Conservation (phyloP, 345 rosid genomes). For the Gossypium australe region DNA sequence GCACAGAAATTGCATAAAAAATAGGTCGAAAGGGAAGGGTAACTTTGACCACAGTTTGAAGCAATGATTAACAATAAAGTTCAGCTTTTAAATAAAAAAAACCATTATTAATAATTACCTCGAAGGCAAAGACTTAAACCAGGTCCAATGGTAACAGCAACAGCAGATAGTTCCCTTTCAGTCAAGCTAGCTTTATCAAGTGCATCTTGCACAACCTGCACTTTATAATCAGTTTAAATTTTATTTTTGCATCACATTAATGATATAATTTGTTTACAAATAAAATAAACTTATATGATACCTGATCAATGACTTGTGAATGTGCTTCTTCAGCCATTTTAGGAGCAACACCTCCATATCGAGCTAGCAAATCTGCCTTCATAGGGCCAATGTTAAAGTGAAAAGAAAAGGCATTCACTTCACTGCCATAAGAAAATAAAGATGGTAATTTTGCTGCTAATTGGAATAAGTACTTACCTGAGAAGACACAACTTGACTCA, state of each 20-base stretch:
- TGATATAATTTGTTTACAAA: not conserved
- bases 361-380: slow-evolving; percentile 85
- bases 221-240: not conserved
- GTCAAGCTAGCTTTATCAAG: slow-evolving; percentile 65
- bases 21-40: not conserved
- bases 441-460: not conserved
- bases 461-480: slow-evolving; percentile 45
- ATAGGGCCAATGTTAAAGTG: slow-evolving; percentile 12
- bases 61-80: not conserved
- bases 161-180: slow-evolving; percentile 70
- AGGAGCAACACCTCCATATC: slow-evolving; percentile 92
- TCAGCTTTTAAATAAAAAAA: not conserved
- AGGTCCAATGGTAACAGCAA: slow-evolving; percentile 99
- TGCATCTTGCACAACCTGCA: slow-evolving; percentile 84
- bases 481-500: slow-evolving; percentile 90
- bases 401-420: slow-evolving; percentile 3
- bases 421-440: not conserved
- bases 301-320: slow-evolving; percentile 72
- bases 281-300: slow-evolving; percentile 9
- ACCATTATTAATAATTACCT: slow-evolving; percentile 36
- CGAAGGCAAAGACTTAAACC: slow-evolving; percentile 95
- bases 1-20: slow-evolving; percentile 21
- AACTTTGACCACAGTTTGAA: not conserved
- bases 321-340: slow-evolving; percentile 96
- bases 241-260: not conserved